Base-by-base conservation (phyloP, 768 basidiomycete species). In the Clavaria fumosa region DNA sequence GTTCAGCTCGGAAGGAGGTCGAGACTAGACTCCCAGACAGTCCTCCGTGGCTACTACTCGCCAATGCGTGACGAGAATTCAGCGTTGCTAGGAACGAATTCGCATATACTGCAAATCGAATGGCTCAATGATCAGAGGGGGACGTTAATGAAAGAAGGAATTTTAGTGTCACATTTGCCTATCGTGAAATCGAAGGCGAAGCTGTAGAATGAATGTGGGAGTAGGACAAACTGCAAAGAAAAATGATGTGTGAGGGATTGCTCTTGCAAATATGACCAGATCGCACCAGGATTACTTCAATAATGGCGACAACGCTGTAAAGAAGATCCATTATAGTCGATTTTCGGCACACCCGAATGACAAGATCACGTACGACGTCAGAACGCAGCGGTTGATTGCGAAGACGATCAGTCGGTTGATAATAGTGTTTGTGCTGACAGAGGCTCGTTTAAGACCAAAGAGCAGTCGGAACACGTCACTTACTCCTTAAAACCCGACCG, bases 321-420 rank as follows among this genome's bases (percentile, higher is more conserved):
- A 23, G 2, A 31, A 20, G 24, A 28, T 9, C 19, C 6, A 7
- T 15, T 30, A 28, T 11, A 32, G 28, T 21, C 35, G 37, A 19
- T 14, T 12, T 6, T 12, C 1, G 5, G 21, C 7, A 5, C 12
- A n/a, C 12, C 31, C 23, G 1, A 26, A 37, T 26, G 12, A 10
- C 24, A 1, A 15, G 15, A 31, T 9, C 3, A 52, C 64, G 37
- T 42, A 68, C 66, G 63, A 63, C 21, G 67, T 68, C 26, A 69
- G 47, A 9, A 69, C 41, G 38, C 66, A 68, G 4, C 66, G 66
- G 42, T 68, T 68, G 43, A 69, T 63, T 4, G 67, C 63, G 42
- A 64, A 69, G 18, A 69, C 47, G 4, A 68, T 69, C 18, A 69
- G 49, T 2, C 50, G 56, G 11, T 60, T 61, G 11, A 69, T 50